These are phyloP conservation scores for Wickerhamiella parazyma DNA, from an alignment of 805 yeast genomes.

Conservation along the genomic window DNA sequence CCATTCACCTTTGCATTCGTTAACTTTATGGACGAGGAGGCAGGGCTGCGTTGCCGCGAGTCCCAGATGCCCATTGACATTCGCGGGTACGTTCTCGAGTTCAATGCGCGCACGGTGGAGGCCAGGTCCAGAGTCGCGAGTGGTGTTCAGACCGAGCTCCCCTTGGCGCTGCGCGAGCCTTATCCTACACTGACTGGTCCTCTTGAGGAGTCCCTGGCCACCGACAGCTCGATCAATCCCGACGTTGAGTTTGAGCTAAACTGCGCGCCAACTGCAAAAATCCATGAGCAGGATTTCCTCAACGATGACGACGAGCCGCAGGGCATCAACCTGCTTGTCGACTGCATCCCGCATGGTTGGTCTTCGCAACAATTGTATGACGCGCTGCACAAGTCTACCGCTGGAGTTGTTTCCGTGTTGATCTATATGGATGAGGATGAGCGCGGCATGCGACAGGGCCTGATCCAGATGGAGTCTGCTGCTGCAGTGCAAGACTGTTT, in stretches of 20 bases:
- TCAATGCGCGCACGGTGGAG: constrained; percentile 1
- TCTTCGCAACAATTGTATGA: background rate
- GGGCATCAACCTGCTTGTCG: constrained; percentile 1
- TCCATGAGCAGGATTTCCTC: background rate
- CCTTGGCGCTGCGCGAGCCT: too few species aligned
- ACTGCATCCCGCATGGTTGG: constrained; percentile 1
- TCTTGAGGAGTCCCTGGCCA: too few species aligned
- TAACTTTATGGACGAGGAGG: constrained; percentile 1
- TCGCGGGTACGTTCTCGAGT: background rate
- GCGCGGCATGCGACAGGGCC: constrained; percentile 5
- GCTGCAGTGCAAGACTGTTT: background rate
- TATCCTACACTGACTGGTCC: too few species aligned
- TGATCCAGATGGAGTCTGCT: constrained; percentile 1
- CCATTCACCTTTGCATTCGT: constrained; percentile 5
- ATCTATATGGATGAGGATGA: constrained; percentile 5
- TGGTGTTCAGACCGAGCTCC: too few species aligned
- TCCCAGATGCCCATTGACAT: constrained; percentile 2
- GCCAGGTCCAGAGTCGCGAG: too few species aligned
- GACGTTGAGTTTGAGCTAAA: background rate
- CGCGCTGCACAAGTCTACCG: background rate
- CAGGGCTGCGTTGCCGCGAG: background rate
- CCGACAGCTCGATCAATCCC: too few species aligned
- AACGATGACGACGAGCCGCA: background rate
- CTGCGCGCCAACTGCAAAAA: background rate
- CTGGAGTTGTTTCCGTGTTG: background rate